Evolutionary conservation across 1,139 yeast species (phyloP).

Genomic region (Lodderomyces oxycetoniae): DNA sequence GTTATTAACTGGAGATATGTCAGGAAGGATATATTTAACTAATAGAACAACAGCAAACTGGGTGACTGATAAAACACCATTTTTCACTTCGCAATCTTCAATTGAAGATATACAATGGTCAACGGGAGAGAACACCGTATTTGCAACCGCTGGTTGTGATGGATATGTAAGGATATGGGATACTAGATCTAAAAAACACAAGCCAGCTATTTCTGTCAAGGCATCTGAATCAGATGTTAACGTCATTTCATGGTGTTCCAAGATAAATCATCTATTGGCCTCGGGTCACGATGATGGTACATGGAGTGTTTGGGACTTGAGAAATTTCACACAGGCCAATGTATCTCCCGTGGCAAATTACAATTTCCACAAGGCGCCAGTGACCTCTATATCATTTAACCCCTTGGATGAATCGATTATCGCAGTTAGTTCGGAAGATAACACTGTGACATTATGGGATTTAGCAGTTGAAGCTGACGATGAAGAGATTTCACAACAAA

Average conservation of each 20-base stretch:
- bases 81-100: conserved; percentile 63
- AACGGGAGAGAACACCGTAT: conserved; percentile 83
- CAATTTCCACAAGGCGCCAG: conserved; percentile 89
- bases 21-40: conserved; percentile 78
- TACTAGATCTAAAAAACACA: conserved; percentile 85
- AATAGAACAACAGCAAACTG: conserved; percentile 73
- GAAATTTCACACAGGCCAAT: conserved; percentile 55
- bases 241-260: conserved; percentile 93
- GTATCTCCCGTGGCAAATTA: conserved; percentile 87
- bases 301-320: conserved; percentile 98
- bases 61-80: conserved; percentile 84
- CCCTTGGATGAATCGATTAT: conserved; percentile 93
- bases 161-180: conserved; percentile 96
- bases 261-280: conserved; percentile 81
- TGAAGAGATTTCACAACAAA: conserved; percentile 82
- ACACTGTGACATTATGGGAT: conserved; percentile 96
- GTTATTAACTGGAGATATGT: conserved; percentile 80
- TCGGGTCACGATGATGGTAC: conserved; percentile 97
- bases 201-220: conserved; percentile 79
- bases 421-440: conserved; percentile 95
- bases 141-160: conserved; percentile 90
- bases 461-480: conserved; percentile 96
- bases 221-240: conserved; percentile 89
- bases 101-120: conserved; percentile 98
- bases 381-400: conserved; percentile 90